Base-by-base conservation (phyloP, 192 early-diverging fungal genomes). In the Rhizophlyctis rosea region DNA sequence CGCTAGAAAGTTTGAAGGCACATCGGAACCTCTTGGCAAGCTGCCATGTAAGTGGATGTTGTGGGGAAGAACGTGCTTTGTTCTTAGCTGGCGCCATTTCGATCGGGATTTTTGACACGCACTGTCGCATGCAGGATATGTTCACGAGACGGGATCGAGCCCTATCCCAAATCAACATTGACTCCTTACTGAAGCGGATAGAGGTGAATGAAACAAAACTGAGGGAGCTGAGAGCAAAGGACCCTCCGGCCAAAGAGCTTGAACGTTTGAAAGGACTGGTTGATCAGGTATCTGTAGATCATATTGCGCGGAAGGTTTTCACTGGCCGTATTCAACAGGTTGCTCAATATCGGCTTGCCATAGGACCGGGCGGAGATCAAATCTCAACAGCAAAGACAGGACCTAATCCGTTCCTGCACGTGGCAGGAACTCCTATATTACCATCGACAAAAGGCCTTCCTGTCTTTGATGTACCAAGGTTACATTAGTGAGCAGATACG, bases 21-120 rank as follows among this genome's bases (percentile, higher is more conserved):
- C 78, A 85, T 50, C 79, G 86, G n/a, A 86, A 88, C 55, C 58
- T 88, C 11, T 63, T 88, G 24, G 75, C 83, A 14, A 81, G 85
- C 4, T 72, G 78, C 44, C 70, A 69, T 36, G 81, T 83, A 61
- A 47, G 67, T 23, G 16, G 13, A 50, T 9, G n/a, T n/a, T n/a
- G n/a, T n/a, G n/a, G n/a, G n/a, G n/a, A n/a, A 31, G 3, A 4
- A n/a, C 34, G 25, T 23, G 1, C 60, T 0, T 36, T 54, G 11
- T 33, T 18, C 29, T 34, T 24, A 16, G 11, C 31, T 51, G 31
- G 18, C 34, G n/a, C n/a, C 21, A 31, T 48, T 31, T 21, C 44
- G 67, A 18, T 69, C 68, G 79, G 81, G 53, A 50, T 84, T n/a
- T 44, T 85, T n/a, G 81, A 81, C 24, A 54, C 24, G 18, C 33